Base-by-base conservation (phyloP, 2,329 filamentous ascomycete species). In the Aschersonia sp. region DNA sequence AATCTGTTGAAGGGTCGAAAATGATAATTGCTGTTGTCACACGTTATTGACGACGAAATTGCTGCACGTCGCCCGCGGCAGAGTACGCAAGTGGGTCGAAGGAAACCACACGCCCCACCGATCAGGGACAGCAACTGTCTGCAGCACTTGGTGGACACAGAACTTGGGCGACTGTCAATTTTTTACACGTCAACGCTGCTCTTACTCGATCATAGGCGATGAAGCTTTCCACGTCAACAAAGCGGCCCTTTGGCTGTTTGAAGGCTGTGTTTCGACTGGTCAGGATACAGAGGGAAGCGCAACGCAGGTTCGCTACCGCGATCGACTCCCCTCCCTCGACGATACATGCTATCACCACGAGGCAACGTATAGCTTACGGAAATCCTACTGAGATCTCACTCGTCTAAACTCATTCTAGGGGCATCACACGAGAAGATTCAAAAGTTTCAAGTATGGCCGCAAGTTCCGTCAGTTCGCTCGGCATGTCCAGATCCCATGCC, bases 201-300 rank as follows among this genome's bases (percentile, higher is more conserved):
- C 48, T 54, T 45, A 52, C 47, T 7, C 7, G 4, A 28, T n/a
- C 45, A 29, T 43, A 51, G 51, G 48, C 51, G 58, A 67, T 58
- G 53, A 78, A 74, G 71, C 88, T 86, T 73, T 72, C 76, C 55
- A 71, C 77, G 54, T 66, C 74, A 51, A 59, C 74, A 59, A 67
- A 77, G 66, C 80, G 84, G 76, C 83, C 84, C 52, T 65, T 85
- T 60, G 77, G 78, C 72, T 82, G 79, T 66, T 78, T 85, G 61
- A 85, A 84, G 66, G 70, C 77, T 31, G 67, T 78, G 40, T 60
- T 87, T 56, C 72, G 81, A 53, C 73, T 77, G 59, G 66, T 74
- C 44, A 70, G 78, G 52, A 73, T 73, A 51, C 73, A 76, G 49
- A 66, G 61, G 44, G 53, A 60, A 10, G 55, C 65, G 41, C 56